Conservation (phyloP, 495 filamentous ascomycete genomes). For the Lophium mytilinum region DNA sequence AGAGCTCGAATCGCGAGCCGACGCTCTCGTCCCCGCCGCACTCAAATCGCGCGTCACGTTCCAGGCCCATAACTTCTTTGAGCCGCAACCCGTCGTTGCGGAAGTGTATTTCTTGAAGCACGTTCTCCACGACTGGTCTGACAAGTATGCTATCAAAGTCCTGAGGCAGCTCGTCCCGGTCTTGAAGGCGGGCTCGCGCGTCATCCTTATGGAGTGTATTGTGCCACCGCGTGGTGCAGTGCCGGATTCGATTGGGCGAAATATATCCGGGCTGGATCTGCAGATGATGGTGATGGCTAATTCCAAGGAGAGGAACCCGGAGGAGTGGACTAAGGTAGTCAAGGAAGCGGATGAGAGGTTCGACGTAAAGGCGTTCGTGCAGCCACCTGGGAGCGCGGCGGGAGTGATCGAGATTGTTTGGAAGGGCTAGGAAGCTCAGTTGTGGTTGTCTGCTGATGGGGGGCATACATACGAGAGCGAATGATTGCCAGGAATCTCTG, state of each 20-base stretch:
- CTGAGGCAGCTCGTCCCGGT: constrained; percentile 30
- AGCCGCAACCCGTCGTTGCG: constrained; percentile 27
- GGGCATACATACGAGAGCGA: too few species aligned
- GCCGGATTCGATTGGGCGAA: neutral
- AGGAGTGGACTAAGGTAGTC: constrained; percentile 10
- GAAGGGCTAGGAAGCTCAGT: neutral
- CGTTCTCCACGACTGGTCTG: constrained; percentile 40
- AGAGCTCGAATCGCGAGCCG: constrained; percentile 19
- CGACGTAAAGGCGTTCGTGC: constrained; percentile 3
- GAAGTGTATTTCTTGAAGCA: constrained; percentile 36
- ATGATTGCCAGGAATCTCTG: too few species aligned
- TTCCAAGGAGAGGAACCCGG: constrained; percentile 9
- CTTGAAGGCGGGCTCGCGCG: constrained; percentile 28
- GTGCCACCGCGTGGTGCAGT: constrained; percentile 1
- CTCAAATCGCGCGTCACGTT: constrained; percentile 21
- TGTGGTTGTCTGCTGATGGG: too few species aligned
- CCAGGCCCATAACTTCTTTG: constrained; percentile 33
- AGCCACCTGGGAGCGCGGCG: neutral
- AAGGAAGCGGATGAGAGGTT: constrained; percentile 15
- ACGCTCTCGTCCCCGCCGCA: neutral
- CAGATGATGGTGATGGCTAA: constrained; percentile 5
- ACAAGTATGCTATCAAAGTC: constrained; percentile 31
- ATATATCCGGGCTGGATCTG: neutral
- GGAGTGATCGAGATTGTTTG: neutral
- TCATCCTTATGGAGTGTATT: constrained; percentile 7